phyloP scores from a whole-genome alignment of 2,329 filamentous ascomycete species.

The Aspergillus bombycis region DNA sequence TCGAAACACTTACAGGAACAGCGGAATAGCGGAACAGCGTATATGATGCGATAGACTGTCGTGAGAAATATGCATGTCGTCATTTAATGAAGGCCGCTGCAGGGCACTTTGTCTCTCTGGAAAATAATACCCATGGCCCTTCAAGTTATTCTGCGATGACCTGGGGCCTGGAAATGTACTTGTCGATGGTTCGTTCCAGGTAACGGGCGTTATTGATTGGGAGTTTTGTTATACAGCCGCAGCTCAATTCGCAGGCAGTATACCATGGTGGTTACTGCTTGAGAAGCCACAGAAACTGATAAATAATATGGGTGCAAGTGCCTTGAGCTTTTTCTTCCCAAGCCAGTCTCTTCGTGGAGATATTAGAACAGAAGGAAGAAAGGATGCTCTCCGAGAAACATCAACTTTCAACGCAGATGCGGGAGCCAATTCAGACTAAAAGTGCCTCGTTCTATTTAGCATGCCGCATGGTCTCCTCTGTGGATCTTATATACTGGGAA shows the following conservation, averaged over 20 bases:
- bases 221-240: constrained; percentile 28
- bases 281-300: constrained; percentile 11
- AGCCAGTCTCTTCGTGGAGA: neutral
- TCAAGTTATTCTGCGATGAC: constrained; percentile 30
- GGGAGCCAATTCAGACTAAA: neutral
- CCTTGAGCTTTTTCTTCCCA: constrained; percentile 2
- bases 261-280: constrained; percentile 25
- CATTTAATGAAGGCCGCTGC: constrained; percentile 10
- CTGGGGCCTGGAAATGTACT: constrained; percentile 24
- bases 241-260: constrained; percentile 19
- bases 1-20: no score
- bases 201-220: constrained; percentile 25
- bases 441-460: constrained; percentile 15
- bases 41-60: constrained; percentile 9
- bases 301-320: neutral
- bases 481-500: constrained; percentile 16
- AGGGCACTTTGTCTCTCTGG: neutral
- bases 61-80: constrained; percentile 14
- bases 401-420: constrained; percentile 8
- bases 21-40: neutral
- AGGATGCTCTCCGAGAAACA: neutral
- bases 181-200: constrained; percentile 14
- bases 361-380: neutral
- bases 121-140: constrained; percentile 21
- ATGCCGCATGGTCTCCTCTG: neutral